These are phyloP conservation scores for Fraxinus nigra DNA, from an alignment of 305 asterid genomes.

Conservation along the genomic window DNA sequence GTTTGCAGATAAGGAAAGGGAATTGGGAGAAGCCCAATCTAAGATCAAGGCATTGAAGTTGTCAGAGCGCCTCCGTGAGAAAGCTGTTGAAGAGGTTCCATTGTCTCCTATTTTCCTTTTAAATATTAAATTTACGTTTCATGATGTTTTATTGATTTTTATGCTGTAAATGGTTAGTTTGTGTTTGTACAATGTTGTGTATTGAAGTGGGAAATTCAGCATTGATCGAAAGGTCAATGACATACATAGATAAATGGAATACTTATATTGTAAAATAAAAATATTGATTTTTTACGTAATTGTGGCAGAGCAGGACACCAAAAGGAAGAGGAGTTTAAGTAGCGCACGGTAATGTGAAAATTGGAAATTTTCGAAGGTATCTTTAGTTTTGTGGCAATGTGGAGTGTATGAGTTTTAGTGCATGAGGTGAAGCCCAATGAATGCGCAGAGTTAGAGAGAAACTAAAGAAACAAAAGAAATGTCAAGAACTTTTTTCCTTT, in stretches of 20 bases:
- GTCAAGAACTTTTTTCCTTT: neutral
- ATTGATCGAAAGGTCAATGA: neutral
- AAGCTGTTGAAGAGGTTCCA: constrained; percentile 95
- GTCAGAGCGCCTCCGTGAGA: constrained; percentile 88
- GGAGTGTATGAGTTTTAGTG: neutral
- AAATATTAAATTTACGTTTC: neutral
- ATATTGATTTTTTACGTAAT: neutral
- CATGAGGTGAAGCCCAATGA: neutral
- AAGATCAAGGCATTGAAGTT: constrained; percentile 87
- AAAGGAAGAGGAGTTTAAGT: neutral
- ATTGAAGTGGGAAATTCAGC: neutral
- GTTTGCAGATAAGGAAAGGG: constrained; percentile 89
- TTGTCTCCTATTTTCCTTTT: constrained; percentile 8
- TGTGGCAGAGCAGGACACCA: neutral
- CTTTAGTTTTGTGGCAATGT: constrained; percentile 5
- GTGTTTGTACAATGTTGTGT: neutral
- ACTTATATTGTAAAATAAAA: neutral
- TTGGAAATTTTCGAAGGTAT: constrained; percentile 1
- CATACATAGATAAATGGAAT: neutral
- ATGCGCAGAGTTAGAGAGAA: neutral
- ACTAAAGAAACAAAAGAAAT: neutral
- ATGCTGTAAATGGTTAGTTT: neutral
- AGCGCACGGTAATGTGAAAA: neutral
- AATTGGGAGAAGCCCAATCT: constrained; percentile 83
- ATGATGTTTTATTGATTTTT: constrained; percentile 1